These are phyloP conservation scores for Nitzschia palea DNA, from an alignment of 108 stramenopile genomes.

Conservation along the genomic window DNA sequence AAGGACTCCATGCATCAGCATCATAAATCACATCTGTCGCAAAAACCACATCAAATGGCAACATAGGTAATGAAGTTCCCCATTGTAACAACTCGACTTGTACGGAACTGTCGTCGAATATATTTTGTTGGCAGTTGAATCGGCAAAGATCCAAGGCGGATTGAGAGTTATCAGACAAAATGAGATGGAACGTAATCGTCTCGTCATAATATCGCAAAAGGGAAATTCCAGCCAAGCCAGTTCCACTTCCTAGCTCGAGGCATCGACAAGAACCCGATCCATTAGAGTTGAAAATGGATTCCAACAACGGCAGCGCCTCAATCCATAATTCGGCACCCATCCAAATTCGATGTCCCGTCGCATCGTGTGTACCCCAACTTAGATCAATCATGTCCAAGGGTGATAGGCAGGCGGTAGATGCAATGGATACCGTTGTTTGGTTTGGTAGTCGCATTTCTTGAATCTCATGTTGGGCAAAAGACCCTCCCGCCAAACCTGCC, in stretches of 20 bases:
- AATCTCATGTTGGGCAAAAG: neutral
- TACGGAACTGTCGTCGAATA: neutral
- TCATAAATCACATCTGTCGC: slow-evolving; percentile 79
- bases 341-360: slow-evolving; percentile 73
- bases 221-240: slow-evolving; percentile 58
- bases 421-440: too few relatives aligned
- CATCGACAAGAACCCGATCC: neutral
- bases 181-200: neutral
- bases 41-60: slow-evolving; percentile 46
- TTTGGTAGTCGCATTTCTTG: neutral
- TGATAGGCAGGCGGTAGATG: slow-evolving; percentile 28
- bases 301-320: neutral
- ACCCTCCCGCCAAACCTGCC: neutral
- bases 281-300: neutral
- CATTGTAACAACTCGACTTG: slow-evolving; percentile 36
- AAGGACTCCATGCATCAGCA: slow-evolving; percentile 33
- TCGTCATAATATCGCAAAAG: slow-evolving; percentile 8
- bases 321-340: slow-evolving; percentile 60
- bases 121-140: slow-evolving; percentile 49
- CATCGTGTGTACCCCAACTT: slow-evolving; percentile 46
- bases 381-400: slow-evolving; percentile 78
- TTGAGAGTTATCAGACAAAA: slow-evolving; percentile 48
- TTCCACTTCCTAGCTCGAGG: slow-evolving; percentile 69
- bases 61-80: slow-evolving; percentile 28
- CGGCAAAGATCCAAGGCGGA: slow-evolving; percentile 49